Evolutionary conservation across 2,329 filamentous ascomycete genomes (phyloP), one percentile per base, ranked within the genome.

Genomic region (Fusarium nodosum): DNA sequence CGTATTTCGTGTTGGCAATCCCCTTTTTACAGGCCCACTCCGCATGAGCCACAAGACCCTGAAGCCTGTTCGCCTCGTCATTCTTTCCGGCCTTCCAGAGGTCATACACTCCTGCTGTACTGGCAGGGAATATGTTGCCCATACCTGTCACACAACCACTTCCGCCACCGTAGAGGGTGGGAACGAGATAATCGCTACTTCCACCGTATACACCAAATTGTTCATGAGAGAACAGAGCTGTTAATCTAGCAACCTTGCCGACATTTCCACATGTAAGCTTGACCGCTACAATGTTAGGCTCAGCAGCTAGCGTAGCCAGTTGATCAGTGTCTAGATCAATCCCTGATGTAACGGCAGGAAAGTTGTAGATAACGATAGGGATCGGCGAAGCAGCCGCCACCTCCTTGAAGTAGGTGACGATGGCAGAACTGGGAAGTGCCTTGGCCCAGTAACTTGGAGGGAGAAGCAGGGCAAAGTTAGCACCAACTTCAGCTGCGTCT

Each of bases 371-470:
- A 66, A 91, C 82, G 62, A 91, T 82, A 0, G 90, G 89, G 39
- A 91, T 86, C 1, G 89, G 89, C 1, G 87, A 90, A 8, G 64
- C 66, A 45, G 86, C 83, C 16, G 89, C 90, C 28, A 91, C 89
- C 26, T 87, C 84, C 30, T 80, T 82, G 82, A 92, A 94, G 78
- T 89, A 93, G 7, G 87, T 82, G n/a, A 88, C 76, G 41, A 93
- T n/a, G 68, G 79, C 56, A 74, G 70, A 81, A 81, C 64, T 85
- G 80, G 41, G 89, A 85, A 72, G 64, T 11, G 72, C 86, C 83
- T 47, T 85, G 79, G 11, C 85, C 77, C 93, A 94, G 81, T 94
- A 95, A 47, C 87, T 88, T 1, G 92, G 92, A 9, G 92, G 91
- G 7, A 95, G 85, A 2, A 94, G 86, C 45, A 95, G 84, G 3